phyloP scores from a whole-genome alignment of 306 rosid species.

The Rosa multiflora region DNA sequence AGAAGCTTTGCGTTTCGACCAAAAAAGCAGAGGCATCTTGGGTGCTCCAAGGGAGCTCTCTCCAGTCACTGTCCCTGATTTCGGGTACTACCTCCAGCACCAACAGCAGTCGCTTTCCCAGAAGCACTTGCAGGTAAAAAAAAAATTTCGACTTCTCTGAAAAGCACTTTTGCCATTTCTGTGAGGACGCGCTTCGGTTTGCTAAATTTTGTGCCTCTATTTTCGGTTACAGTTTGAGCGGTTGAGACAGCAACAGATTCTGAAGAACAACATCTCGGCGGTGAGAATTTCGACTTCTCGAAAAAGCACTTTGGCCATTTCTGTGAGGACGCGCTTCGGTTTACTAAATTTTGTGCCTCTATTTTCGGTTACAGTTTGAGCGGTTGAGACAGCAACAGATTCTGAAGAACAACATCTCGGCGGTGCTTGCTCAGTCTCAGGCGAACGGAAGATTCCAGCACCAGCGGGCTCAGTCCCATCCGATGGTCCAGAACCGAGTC shows the following conservation, averaged over 20 bases:
- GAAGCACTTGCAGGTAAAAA: conserved; percentile 54
- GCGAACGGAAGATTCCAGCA: conserved; percentile 13
- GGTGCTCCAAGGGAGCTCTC: conserved; percentile 34
- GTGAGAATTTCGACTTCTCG: background rate
- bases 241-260: conserved; percentile 51
- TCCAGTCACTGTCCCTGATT: conserved; percentile 33
- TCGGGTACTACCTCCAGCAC: conserved; percentile 28
- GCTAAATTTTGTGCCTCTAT: background rate
- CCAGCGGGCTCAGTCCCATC: conserved; percentile 26
- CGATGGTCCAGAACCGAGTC: conserved; percentile 31
- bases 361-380: conserved; percentile 35
- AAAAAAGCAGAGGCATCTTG: conserved; percentile 19
- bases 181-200: background rate
- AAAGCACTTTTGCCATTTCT: background rate
- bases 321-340: background rate
- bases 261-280: conserved; percentile 40
- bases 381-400: conserved; percentile 55
- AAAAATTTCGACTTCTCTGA: background rate
- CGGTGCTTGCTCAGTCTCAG: conserved; percentile 8
- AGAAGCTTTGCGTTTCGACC: conserved; percentile 21
- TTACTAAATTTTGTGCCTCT: background rate
- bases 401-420: conserved; percentile 42
- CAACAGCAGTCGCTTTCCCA: conserved; percentile 42
- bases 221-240: conserved; percentile 41
- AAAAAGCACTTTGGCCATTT: background rate